Conservation (phyloP, 108 stramenopile genomes). For the Schizochytrium sp. region DNA sequence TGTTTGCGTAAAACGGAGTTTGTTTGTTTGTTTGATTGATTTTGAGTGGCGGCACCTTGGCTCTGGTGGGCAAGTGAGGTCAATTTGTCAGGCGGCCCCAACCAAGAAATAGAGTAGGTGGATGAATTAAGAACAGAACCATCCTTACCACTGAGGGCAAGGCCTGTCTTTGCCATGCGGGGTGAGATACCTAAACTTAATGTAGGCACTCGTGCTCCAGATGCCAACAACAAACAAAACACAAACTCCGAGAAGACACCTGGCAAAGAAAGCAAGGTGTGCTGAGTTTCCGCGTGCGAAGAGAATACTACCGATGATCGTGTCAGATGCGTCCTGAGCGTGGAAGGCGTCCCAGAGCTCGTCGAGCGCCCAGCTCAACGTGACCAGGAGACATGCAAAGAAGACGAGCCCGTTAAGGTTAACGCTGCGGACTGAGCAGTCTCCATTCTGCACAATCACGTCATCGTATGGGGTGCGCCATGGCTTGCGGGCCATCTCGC, state of each 20-base stretch:
- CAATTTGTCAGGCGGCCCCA: too few species aligned
- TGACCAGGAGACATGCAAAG: constrained; percentile 17
- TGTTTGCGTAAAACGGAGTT: too few species aligned
- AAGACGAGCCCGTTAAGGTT: constrained; percentile 52
- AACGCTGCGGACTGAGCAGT: constrained; percentile 38
- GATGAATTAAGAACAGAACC: too few species aligned
- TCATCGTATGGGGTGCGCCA: constrained; percentile 14
- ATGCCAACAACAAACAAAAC: constrained; percentile 46
- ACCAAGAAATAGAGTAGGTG: too few species aligned
- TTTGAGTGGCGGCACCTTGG: too few species aligned
- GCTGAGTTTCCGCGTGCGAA: not conserved
- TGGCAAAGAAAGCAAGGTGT: constrained; percentile 2
- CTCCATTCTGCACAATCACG: constrained; percentile 7
- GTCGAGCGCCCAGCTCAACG: constrained; percentile 51
- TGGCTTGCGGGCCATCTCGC: constrained; percentile 40
- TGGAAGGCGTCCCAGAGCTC: constrained; percentile 53
- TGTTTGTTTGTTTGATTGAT: too few species aligned
- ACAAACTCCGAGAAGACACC: constrained; percentile 28
- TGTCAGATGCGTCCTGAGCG: not conserved
- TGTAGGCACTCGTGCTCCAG: constrained; percentile 54
- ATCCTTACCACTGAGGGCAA: not conserved
- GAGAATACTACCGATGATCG: constrained; percentile 8
- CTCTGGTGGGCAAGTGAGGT: too few species aligned
- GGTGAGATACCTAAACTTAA: constrained; percentile 41
- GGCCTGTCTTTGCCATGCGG: constrained; percentile 40